Evolutionary conservation across 345 rosid species (phyloP).

Genomic region (Camelina hispida): DNA sequence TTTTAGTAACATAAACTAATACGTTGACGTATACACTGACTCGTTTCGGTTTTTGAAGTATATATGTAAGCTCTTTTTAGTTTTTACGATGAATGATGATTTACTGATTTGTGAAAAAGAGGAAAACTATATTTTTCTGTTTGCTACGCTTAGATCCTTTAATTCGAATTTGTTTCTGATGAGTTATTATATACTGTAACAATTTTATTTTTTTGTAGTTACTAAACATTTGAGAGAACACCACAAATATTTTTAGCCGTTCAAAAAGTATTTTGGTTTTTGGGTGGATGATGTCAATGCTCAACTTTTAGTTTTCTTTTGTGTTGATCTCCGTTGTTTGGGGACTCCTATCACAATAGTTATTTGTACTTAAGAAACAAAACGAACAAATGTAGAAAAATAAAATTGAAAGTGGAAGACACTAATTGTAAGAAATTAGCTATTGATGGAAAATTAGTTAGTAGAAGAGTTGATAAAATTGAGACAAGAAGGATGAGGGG

Average conservation of each 20-base stretch:
- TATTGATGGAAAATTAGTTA: constrained; percentile 11
- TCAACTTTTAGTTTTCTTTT: background rate
- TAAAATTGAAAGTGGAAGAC: background rate
- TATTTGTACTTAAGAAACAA: background rate
- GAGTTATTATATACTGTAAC: constrained; percentile 7
- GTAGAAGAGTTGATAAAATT: constrained; percentile 23
- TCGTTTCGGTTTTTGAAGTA: constrained; percentile 15
- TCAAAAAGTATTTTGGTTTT: constrained; percentile 8
- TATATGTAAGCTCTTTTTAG: constrained; percentile 2
- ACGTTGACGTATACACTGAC: background rate
- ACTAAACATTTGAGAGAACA: background rate
- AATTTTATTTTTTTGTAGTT: background rate
- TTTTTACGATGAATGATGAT: constrained; percentile 7
- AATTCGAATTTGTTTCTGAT: background rate
- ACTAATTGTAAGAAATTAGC: background rate
- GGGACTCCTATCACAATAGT: constrained; percentile 16
- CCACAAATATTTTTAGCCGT: background rate
- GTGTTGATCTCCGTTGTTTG: constrained; percentile 24
- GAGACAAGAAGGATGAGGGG: constrained; percentile 34
- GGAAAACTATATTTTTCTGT: background rate
- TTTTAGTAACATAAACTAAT: background rate
- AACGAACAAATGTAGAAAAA: background rate
- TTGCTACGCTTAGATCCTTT: background rate
- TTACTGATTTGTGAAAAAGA: background rate
- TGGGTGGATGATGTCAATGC: constrained; percentile 5